phyloP scores from a whole-genome alignment of 164 flowering plant genomes.

The Stephania cephalantha region DNA sequence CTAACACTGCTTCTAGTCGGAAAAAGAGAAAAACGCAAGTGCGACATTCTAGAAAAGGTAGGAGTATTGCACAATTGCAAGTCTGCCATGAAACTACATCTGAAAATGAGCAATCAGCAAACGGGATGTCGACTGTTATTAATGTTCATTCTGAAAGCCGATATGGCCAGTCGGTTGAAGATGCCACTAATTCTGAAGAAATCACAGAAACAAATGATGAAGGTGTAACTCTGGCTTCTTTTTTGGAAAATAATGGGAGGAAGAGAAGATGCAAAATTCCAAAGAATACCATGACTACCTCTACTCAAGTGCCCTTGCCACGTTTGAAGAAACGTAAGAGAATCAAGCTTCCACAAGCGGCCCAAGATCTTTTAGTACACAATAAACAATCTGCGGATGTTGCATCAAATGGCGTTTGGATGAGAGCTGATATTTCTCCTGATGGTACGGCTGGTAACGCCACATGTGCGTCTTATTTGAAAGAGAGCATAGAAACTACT shows the following conservation, averaged over 20 bases:
- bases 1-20: not conserved
- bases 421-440: not conserved
- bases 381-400: not conserved
- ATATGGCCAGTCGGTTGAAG: too few species aligned
- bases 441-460: conserved; percentile 3
- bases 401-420: not conserved
- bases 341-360: not conserved
- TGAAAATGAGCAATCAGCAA: not conserved
- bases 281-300: too few species aligned
- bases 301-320: not conserved
- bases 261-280: too few species aligned
- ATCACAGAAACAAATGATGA: too few species aligned
- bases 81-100: not conserved
- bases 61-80: not conserved
- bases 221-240: too few species aligned
- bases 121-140: not conserved
- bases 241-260: too few species aligned
- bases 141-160: too few species aligned
- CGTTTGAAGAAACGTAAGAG: not conserved
- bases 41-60: not conserved
- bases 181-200: too few species aligned
- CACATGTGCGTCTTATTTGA: not conserved
- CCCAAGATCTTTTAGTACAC: not conserved
- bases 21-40: not conserved
- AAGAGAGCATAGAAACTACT: conserved; percentile 10